Evolutionary conservation across 2,329 filamentous ascomycete species (phyloP).

Genomic region (Sarocladiaceae sp.): DNA sequence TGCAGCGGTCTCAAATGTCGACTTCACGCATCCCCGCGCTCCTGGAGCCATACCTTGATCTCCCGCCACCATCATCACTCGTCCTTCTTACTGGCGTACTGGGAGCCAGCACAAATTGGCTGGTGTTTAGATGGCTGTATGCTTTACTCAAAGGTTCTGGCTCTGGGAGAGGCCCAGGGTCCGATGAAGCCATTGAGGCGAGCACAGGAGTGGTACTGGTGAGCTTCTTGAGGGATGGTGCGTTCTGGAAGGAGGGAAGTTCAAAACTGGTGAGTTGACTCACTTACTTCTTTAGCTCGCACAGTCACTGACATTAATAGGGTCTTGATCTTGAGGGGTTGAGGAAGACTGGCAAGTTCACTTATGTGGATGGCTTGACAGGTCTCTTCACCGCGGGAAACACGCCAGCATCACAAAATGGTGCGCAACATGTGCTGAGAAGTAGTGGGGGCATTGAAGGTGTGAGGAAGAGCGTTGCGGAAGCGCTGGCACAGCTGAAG

Average conservation of each 20-base stretch:
- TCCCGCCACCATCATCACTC: constrained; percentile 55
- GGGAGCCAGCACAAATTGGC: constrained; percentile 62
- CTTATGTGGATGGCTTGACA: constrained; percentile 72
- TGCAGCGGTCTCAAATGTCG: constrained; percentile 32
- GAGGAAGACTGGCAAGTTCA: constrained; percentile 54
- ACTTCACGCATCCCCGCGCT: constrained; percentile 54
- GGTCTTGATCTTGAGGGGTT: constrained; percentile 67
- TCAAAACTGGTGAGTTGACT: constrained; percentile 53
- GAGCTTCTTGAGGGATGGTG: constrained; percentile 74
- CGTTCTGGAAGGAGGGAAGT: constrained; percentile 73
- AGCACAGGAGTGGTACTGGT: constrained; percentile 64
- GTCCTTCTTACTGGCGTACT: constrained; percentile 65
- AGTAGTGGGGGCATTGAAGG: constrained; percentile 26
- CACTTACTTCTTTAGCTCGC: neutral
- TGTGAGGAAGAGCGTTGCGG: constrained; percentile 34
- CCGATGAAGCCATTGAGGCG: constrained; percentile 17
- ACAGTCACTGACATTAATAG: constrained; percentile 29
- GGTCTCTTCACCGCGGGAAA: constrained; percentile 41
- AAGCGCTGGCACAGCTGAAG: constrained; percentile 29
- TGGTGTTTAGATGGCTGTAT: constrained; percentile 53
- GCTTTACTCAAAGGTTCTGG: constrained; percentile 31
- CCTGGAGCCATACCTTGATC: constrained; percentile 58
- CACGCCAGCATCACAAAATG: neutral
- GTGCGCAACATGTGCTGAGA: constrained; percentile 19
- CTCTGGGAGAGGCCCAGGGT: constrained; percentile 7